Percentiles rank a stretch among this genome's conserved stretches.
These are phyloP conservation scores for Tricholoma matsutake DNA, from an alignment of 768 basidiomycete genomes.

Conservation along the genomic window DNA sequence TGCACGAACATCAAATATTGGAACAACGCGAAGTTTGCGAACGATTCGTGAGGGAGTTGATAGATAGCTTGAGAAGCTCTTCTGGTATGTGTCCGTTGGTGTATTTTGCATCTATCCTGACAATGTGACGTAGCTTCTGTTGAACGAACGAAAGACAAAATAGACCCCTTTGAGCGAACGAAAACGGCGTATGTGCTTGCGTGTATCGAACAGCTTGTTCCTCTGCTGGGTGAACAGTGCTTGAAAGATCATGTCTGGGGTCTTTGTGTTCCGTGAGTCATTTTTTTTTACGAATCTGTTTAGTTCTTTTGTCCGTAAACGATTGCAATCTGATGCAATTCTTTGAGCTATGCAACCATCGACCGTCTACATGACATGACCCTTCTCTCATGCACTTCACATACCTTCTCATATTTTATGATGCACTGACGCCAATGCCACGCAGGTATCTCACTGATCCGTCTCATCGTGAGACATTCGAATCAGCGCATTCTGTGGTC, in stretches of 20 bases:
- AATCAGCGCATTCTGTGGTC: constrained; percentile 83
- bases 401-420: background rate
- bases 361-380: background rate
- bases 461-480: constrained; percentile 71
- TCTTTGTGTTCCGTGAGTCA: constrained; percentile 62
- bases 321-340: background rate
- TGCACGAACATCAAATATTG: constrained; percentile 20
- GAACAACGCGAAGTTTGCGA: constrained; percentile 30
- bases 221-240: constrained; percentile 49
- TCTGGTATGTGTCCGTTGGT: constrained; percentile 7
- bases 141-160: background rate
- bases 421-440: constrained; percentile 14
- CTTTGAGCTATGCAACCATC: background rate
- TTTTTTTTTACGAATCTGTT: constrained; percentile 2
- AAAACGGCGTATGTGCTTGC: constrained; percentile 67
- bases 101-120: background rate
- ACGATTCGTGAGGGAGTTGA: constrained; percentile 28
- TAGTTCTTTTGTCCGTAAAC: background rate
- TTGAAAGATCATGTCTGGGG: constrained; percentile 57
- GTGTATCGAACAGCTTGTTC: constrained; percentile 75
- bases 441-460: constrained; percentile 59
- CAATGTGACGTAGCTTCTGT: constrained; percentile 4
- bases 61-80: constrained; percentile 8
- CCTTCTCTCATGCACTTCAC: background rate
- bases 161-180: constrained; percentile 23